Base-by-base conservation (phyloP, 495 filamentous ascomycete genomes). In the Rusavskia elegans region DNA sequence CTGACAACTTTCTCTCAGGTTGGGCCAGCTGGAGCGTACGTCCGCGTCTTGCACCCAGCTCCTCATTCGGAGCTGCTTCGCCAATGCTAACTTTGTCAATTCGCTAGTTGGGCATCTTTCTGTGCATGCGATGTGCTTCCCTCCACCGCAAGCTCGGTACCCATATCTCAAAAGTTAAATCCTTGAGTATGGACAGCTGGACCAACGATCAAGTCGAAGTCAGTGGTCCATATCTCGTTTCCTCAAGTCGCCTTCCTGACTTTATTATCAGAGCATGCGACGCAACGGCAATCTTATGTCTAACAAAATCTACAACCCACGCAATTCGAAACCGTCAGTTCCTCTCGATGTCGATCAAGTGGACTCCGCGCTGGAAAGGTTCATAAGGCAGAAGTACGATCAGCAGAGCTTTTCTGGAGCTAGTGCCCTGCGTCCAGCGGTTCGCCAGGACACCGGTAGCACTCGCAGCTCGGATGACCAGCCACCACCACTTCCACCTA, bases 21-120 rank as follows among this genome's bases (percentile, higher is more conserved):
- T 98, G 93, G 93, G 89, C 92, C 67, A 95, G 89, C 74, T 98
- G 92, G 89, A 97, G 84, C 66, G 88, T 95, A 82, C 66, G 87
- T 79, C 36, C 19, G 17, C 53, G 14, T 13, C 17, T 46, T 7
- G 8, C 14, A 1, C 13, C 13, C 32, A 1, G 32, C 32, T 35
- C 32, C 0, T 35, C 32, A 14, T 2, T 35, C 32, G 32, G 32
- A 35, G 32, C 32, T 35, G 13, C 13, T 11, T 35, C 32, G 10
- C 6, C 32, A 35, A 14, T 8, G 13, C 32, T 35, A 35, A 35
- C 32, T 27, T 27, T 27, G 32, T 36, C 46, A 16, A 19, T 46
- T 2, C 2, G 8, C 52, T 62, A 95, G 89, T 74, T 98, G 67
- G 92, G 92, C 32, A 79, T 96, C 49, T 98, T 98, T 68, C 76